phyloP scores from a whole-genome alignment of 352 stramenopile species.

The Phytophthora quininea region DNA sequence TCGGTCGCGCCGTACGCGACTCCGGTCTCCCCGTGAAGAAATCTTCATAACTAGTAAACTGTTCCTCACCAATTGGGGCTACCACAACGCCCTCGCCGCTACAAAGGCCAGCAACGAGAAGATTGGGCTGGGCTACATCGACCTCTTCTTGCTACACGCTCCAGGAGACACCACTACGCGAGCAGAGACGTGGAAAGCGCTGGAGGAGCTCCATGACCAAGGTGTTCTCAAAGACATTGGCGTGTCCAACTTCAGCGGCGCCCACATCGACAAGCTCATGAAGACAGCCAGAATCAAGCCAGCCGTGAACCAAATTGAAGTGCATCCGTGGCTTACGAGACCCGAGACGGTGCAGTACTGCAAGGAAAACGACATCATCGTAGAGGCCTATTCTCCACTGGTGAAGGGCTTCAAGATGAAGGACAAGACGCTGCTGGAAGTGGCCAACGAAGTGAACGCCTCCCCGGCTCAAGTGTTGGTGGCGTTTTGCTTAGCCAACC shows the following conservation, averaged over 20 bases:
- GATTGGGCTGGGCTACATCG: slow-evolving; percentile 83
- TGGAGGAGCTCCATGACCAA: slow-evolving; percentile 54
- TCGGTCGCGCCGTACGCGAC: slow-evolving; percentile 74
- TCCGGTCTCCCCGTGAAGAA: slow-evolving; percentile 64
- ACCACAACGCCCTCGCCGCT: slow-evolving; percentile 63
- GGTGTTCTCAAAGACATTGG: slow-evolving; percentile 84
- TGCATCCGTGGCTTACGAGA: slow-evolving; percentile 77
- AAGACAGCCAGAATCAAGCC: slow-evolving; percentile 61
- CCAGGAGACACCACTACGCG: slow-evolving; percentile 49
- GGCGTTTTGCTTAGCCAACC: slow-evolving; percentile 56
- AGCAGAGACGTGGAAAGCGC: slow-evolving; percentile 54
- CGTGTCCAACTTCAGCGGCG: slow-evolving; percentile 90
- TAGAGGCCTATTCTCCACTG: slow-evolving; percentile 70
- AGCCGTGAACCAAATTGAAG: slow-evolving; percentile 86
- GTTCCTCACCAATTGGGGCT: slow-evolving; percentile 63
- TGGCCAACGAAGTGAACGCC: slow-evolving; percentile 42
- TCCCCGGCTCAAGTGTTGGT: slow-evolving; percentile 61
- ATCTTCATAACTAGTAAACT: slow-evolving; percentile 91
- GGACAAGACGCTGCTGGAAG: slow-evolving; percentile 37
- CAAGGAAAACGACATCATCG: slow-evolving; percentile 45
- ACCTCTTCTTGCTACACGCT: slow-evolving; percentile 83
- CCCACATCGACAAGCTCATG: slow-evolving; percentile 84
- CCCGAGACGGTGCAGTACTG: slow-evolving; percentile 70
- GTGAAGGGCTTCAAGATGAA: slow-evolving; percentile 47
- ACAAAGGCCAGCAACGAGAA: slow-evolving; percentile 60